Base-by-base conservation (phyloP, 495 filamentous ascomycete species). In the Parathielavia hyrcaniae region DNA sequence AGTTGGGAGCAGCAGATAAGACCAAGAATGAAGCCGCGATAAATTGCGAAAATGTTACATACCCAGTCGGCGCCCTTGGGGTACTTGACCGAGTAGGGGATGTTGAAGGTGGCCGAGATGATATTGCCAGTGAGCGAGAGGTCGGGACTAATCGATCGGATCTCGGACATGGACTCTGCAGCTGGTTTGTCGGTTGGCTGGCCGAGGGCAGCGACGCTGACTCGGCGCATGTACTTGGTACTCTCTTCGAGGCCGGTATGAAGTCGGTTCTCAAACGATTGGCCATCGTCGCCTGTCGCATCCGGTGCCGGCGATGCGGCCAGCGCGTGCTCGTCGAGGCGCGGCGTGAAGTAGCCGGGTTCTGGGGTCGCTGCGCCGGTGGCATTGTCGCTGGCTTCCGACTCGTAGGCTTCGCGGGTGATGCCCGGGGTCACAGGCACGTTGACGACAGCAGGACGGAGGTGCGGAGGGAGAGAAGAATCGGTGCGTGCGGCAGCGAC, bases 81-180 rank as follows among this genome's bases (percentile, higher is more conserved):
- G 57, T 84, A 87, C 26, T 81, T 78, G 40, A 92, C 64, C 38
- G 84, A 81, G 71, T 93, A 86, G 10, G 91, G 91, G 22, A 93
- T 83, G 63, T 84, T 89, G 66, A 92, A 92, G 20, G 89, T 88
- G 17, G 86, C 91, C 46, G 88, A 93, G 61, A 97, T 93, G 58
- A 96, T 80, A 57, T 86, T 83, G 2, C 91, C 90, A 45, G 83
- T 91, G 46, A 97, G 78, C 45, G 80, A 76, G 19, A 96, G 71
- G 36, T 78, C 78, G 4, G 87, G 86, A 67, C 88, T 81, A 40
- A 81, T 79, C 44, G 77, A 74, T 61, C 81, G 78, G 43, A 81
- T 69, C 34, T 86, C 81, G 5, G 74, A 70, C 55, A 85, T 71
- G 16, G 81, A 79, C 38, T 80, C 75, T 34, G 69, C 22, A 1